Conservation (phyloP, 2,329 filamentous ascomycete species). For the Lasiodiplodia gonubiensis region DNA sequence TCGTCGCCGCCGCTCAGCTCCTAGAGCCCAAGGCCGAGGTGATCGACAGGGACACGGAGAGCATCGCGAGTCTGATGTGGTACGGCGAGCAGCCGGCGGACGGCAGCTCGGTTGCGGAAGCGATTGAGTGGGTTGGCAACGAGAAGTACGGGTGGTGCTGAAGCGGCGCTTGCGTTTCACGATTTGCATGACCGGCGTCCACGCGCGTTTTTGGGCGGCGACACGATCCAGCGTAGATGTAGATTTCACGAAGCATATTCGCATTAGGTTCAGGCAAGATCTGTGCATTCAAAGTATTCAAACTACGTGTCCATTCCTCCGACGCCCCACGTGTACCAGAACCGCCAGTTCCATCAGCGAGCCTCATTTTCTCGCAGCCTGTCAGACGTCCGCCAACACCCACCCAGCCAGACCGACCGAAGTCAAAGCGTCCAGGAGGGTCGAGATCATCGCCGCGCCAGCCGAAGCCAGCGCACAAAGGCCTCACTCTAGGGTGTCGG, state of each 20-base stretch:
- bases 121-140: conserved; percentile 74
- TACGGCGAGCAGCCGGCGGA: conserved; percentile 58
- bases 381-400: conserved; percentile 86
- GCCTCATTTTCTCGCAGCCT: conserved; percentile 54
- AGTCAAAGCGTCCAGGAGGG: conserved; percentile 72
- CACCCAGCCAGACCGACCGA: conserved; percentile 79
- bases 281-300: not conserved
- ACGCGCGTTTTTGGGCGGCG: not conserved
- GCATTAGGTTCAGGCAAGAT: not conserved
- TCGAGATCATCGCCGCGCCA: conserved; percentile 95
- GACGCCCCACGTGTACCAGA: not conserved
- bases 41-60: conserved; percentile 65
- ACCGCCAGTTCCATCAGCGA: not conserved
- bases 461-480: conserved; percentile 70
- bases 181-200: conserved; percentile 8
- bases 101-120: conserved; percentile 51
- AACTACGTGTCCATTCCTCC: not conserved
- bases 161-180: conserved; percentile 29
- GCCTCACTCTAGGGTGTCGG: conserved; percentile 88
- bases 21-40: conserved; percentile 59
- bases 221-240: not conserved
- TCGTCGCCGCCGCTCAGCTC: conserved; percentile 48
- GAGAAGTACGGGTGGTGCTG: conserved; percentile 83
- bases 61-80: conserved; percentile 75
- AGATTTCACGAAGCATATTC: conserved; percentile 11